Evolutionary conservation across 495 filamentous ascomycete species (phyloP).

Genomic region (Parachaetomium inaequale): DNA sequence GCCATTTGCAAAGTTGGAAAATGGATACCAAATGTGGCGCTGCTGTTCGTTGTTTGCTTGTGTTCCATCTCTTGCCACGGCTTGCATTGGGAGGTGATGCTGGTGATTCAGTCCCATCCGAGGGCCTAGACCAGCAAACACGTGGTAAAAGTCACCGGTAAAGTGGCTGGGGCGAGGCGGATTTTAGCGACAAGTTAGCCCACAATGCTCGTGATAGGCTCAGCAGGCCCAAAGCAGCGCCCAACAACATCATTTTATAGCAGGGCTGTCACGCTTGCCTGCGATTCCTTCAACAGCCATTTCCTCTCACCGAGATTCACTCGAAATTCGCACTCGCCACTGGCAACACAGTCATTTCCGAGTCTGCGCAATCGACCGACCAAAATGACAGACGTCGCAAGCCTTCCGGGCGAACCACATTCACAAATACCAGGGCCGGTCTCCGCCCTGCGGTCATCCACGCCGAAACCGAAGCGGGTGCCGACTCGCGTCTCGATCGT

Average conservation of each 20-base stretch:
- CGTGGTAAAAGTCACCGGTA: not conserved
- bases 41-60: too few species aligned
- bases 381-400: conserved; percentile 29
- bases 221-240: not conserved
- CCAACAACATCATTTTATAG: conserved; percentile 16
- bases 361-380: not conserved
- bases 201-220: not conserved
- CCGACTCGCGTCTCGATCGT: conserved; percentile 31
- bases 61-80: too few species aligned
- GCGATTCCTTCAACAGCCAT: not conserved
- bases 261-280: not conserved
- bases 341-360: conserved; percentile 8
- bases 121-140: not conserved
- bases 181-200: not conserved
- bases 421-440: conserved; percentile 7
- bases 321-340: conserved; percentile 2
- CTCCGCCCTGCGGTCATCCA: conserved; percentile 27
- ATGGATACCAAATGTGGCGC: too few species aligned
- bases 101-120: not conserved
- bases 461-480: conserved; percentile 21
- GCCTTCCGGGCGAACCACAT: conserved; percentile 3
- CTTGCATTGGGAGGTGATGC: too few species aligned
- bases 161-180: conserved; percentile 5
- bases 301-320: conserved; percentile 20
- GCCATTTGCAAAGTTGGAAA: too few species aligned